Conservation (phyloP, 441 rosid genomes). For the Dalechampia spathulata region DNA sequence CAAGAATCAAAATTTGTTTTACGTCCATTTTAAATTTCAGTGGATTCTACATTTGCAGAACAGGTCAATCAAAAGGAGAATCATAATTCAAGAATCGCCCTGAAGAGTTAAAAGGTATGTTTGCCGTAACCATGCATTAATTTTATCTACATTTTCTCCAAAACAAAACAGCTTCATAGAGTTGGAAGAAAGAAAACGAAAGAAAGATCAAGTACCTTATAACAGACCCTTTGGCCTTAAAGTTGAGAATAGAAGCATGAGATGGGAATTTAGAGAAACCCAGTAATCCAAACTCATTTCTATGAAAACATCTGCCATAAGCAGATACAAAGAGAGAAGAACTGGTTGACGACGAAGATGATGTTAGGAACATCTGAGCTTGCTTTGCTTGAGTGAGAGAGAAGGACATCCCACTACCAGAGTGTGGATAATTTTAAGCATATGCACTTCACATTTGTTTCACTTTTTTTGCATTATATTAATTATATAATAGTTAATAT, state of each 20-base stretch:
- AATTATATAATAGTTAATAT: no score
- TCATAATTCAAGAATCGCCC: no score
- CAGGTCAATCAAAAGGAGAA: background rate
- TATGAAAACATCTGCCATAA: constrained; percentile 21
- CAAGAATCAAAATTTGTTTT: no score
- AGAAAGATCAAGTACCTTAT: constrained; percentile 21
- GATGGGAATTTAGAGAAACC: constrained; percentile 23
- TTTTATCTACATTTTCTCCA: background rate
- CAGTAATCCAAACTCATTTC: constrained; percentile 20
- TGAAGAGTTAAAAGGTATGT: no score
- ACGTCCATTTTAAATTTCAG: no score
- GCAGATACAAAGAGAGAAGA: constrained; percentile 4
- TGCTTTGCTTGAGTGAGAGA: background rate
- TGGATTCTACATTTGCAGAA: background rate
- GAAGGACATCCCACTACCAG: no score
- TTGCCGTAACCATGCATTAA: background rate
- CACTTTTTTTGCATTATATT: no score
- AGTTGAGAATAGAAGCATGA: constrained; percentile 5
- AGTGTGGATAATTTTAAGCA: no score
- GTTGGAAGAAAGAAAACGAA: background rate
- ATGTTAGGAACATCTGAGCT: constrained; percentile 8
- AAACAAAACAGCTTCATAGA: constrained; percentile 1
- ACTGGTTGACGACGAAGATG: background rate
- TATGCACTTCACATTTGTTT: no score
- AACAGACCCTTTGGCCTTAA: constrained; percentile 26